Conservation (phyloP, 192 early-diverging fungal species). For the Diversispora eburnea region DNA sequence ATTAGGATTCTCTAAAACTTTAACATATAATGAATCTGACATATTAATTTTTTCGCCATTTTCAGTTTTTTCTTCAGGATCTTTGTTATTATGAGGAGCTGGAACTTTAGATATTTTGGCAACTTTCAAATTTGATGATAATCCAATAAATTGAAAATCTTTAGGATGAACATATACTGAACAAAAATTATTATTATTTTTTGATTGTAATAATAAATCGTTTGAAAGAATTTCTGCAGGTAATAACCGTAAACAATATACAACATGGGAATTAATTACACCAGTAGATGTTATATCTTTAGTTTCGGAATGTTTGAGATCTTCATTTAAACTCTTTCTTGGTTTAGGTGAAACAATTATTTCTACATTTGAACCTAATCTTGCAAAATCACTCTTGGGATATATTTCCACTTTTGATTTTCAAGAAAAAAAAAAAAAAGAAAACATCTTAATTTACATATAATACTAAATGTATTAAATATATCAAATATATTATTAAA, state of each 20-base stretch:
- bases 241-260: constrained; percentile 35
- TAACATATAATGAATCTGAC: constrained; percentile 36
- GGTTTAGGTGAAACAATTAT: constrained; percentile 72
- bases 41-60: constrained; percentile 28
- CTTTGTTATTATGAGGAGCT: constrained; percentile 20
- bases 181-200: constrained; percentile 26
- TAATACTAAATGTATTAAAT: not conserved
- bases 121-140: constrained; percentile 29
- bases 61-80: constrained; percentile 38
- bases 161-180: constrained; percentile 44
- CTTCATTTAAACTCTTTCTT: constrained; percentile 37
- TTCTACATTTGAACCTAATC: constrained; percentile 64
- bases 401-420: constrained; percentile 44
- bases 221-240: constrained; percentile 33
- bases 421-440: constrained; percentile 20
- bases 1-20: constrained; percentile 29
- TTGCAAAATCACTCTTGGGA: constrained; percentile 46
- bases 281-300: constrained; percentile 34
- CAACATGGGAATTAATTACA: constrained; percentile 34
- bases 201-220: constrained; percentile 27
- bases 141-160: constrained; percentile 31
- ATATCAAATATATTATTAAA: not conserved
- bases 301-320: too few relatives aligned
- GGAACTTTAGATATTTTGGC: constrained; percentile 43
- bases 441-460: not conserved